phyloP scores from a whole-genome alignment of 2,329 filamentous ascomycete genomes.

The Calonectria multiphialidica region DNA sequence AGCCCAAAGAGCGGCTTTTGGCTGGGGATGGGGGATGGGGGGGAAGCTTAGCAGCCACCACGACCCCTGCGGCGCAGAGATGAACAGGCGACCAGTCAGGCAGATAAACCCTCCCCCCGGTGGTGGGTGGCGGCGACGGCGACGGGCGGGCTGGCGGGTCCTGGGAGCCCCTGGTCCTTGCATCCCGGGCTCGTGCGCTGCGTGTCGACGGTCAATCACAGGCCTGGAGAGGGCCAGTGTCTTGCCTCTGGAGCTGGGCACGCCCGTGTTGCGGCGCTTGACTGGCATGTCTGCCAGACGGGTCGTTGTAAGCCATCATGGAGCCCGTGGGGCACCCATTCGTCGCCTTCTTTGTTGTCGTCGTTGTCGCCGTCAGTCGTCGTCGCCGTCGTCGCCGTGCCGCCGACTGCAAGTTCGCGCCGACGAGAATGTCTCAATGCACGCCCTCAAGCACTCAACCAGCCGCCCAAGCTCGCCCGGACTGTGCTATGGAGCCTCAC shows the following conservation, averaged over 20 bases:
- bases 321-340: conserved; percentile 17
- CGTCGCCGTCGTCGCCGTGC: neutral
- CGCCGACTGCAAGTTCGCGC: too few species aligned
- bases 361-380: neutral
- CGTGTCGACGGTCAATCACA: neutral
- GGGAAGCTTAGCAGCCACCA: neutral
- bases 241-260: neutral
- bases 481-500: too few species aligned
- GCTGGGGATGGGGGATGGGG: neutral
- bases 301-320: conserved; percentile 21
- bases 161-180: conserved; percentile 17
- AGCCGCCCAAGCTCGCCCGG: too few species aligned
- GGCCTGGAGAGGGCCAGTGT: neutral
- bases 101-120: neutral
- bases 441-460: too few species aligned
- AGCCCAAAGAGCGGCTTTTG: neutral
- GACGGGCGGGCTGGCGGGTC: conserved; percentile 5
- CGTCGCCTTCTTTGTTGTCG: neutral
- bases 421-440: too few species aligned
- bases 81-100: conserved; percentile 6
- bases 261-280: neutral
- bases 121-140: conserved; percentile 3
- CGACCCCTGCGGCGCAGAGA: conserved; percentile 3
- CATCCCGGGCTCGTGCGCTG: conserved; percentile 4
- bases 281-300: conserved; percentile 23